These are phyloP conservation scores for Mycotypha africana DNA, from an alignment of 371 early-diverging fungal genomes.

Conservation along the genomic window DNA sequence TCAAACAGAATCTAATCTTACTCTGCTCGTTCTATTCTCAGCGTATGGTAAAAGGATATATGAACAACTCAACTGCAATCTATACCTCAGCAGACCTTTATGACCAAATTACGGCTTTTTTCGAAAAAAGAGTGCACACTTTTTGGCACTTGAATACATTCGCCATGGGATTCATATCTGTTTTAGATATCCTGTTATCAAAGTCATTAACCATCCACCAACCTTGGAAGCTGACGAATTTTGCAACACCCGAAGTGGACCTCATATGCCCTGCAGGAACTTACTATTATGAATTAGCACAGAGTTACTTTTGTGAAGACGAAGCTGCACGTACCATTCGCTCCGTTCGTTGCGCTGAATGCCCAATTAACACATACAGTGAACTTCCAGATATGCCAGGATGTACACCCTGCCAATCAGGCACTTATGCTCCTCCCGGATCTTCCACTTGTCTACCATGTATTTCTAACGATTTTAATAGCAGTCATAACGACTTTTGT, in stretches of 20 bases:
- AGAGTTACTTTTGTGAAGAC: slow-evolving; percentile 12
- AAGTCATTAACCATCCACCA: background rate
- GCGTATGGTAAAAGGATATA: slow-evolving; percentile 21
- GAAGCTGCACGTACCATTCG: slow-evolving; percentile 5
- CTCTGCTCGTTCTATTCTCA: background rate
- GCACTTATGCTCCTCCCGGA: slow-evolving; percentile 12
- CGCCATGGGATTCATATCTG: slow-evolving; percentile 21
- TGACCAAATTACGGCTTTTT: slow-evolving; percentile 20
- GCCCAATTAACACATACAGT: slow-evolving; percentile 19
- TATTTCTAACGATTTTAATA: background rate
- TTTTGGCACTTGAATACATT: slow-evolving; percentile 23
- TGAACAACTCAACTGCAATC: slow-evolving; percentile 6
- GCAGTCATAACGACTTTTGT: slow-evolving; percentile 5
- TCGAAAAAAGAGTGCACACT: slow-evolving; percentile 11
- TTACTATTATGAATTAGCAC: slow-evolving; percentile 8
- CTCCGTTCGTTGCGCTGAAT: slow-evolving; percentile 23
- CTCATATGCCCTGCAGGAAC: slow-evolving; percentile 14
- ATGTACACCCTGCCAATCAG: slow-evolving; percentile 29
- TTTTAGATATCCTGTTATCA: background rate
- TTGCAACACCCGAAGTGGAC: slow-evolving; percentile 4
- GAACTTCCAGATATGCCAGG: slow-evolving; percentile 14
- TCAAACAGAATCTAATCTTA: background rate
- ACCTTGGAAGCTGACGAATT: slow-evolving; percentile 12
- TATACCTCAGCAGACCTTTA: slow-evolving; percentile 22
- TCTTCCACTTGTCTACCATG: slow-evolving; percentile 17